These are phyloP conservation scores for Durotheca rogersii DNA, from an alignment of 495 filamentous ascomycete genomes.

Conservation along the genomic window DNA sequence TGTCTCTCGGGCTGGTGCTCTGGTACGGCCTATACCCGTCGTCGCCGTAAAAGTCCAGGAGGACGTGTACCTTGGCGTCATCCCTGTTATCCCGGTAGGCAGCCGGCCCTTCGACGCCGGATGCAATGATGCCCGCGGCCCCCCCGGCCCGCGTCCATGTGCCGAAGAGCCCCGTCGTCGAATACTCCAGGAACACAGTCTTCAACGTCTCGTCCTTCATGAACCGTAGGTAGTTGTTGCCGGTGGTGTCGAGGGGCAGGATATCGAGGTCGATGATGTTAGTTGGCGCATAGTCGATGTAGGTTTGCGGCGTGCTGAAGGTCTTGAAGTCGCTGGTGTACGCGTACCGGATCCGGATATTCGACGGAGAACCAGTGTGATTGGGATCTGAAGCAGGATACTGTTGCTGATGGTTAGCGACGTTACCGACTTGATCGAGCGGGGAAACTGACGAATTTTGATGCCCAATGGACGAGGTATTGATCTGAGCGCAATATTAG, in stretches of 20 bases:
- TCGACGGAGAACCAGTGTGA: constrained; percentile 44
- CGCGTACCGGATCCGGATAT: constrained; percentile 46
- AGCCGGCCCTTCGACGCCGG: constrained; percentile 52
- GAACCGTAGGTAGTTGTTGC: constrained; percentile 47
- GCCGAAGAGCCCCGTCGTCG: constrained; percentile 49
- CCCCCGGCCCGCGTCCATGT: constrained; percentile 53
- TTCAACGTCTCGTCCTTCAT: constrained; percentile 56
- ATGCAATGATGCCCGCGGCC: constrained; percentile 40
- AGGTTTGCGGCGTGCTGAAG: constrained; percentile 44
- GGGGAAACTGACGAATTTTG: constrained; percentile 46
- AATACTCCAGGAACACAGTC: constrained; percentile 52
- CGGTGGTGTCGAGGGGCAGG: constrained; percentile 38
- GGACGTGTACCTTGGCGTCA: constrained; percentile 44
- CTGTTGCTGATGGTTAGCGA: constrained; percentile 27
- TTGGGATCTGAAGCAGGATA: constrained; percentile 42
- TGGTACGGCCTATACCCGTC: constrained; percentile 55
- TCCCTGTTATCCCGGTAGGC: constrained; percentile 49
- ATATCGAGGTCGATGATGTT: constrained; percentile 49
- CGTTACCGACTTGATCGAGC: not conserved
- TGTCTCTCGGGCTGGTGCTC: constrained; percentile 41
- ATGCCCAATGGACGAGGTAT: constrained; percentile 57
- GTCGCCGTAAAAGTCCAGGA: constrained; percentile 53
- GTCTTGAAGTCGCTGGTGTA: constrained; percentile 48
- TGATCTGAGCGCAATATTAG: constrained; percentile 36
- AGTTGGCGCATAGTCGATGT: constrained; percentile 46